A percentile compares a stretch with the other conserved stretches of the same genome.
phyloP scores from a whole-genome alignment of 2,329 filamentous ascomycete species.

The Colletotrichum orbiculare region DNA sequence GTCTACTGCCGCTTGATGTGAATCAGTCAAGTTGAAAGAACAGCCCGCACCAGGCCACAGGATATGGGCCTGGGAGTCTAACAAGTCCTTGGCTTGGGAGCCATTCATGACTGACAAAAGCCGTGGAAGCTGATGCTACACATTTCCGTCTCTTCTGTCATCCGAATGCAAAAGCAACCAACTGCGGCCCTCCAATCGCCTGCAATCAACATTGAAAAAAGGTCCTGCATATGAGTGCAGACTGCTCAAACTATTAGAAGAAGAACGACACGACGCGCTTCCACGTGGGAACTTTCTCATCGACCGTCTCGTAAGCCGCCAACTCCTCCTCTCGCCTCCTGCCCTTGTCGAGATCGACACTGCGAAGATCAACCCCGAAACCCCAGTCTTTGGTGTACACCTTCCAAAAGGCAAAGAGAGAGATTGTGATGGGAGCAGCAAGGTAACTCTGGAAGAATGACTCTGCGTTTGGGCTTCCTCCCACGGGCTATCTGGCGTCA shows the following conservation, averaged over 20 bases:
- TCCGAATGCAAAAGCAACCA: background rate
- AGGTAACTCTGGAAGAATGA: slow-evolving; percentile 81
- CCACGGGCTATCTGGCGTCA: slow-evolving; percentile 58
- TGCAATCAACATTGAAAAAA: too few species aligned
- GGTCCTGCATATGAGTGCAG: too few species aligned
- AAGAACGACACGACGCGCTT: slow-evolving; percentile 3
- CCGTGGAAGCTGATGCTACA: too few species aligned
- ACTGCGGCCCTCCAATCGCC: too few species aligned
- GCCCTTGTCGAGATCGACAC: slow-evolving; percentile 8
- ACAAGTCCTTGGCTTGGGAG: too few species aligned
- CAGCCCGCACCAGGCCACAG: too few species aligned
- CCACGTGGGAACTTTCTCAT: background rate
- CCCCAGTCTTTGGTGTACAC: slow-evolving; percentile 1
- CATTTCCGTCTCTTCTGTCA: too few species aligned
- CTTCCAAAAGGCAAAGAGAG: slow-evolving; percentile 2
- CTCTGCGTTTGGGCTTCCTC: slow-evolving; percentile 57
- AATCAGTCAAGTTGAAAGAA: too few species aligned
- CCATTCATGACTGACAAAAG: too few species aligned
- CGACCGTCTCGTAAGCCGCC: slow-evolving; percentile 1
- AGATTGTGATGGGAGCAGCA: slow-evolving; percentile 70
- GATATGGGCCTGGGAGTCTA: too few species aligned
- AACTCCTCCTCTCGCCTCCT: slow-evolving; percentile 3
- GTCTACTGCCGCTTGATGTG: too few species aligned
- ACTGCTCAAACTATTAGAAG: background rate
- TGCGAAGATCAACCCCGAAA: slow-evolving; percentile 1